Conservation (phyloP, 179 eudicot genomes). For the Sideroxylon spinosum region DNA sequence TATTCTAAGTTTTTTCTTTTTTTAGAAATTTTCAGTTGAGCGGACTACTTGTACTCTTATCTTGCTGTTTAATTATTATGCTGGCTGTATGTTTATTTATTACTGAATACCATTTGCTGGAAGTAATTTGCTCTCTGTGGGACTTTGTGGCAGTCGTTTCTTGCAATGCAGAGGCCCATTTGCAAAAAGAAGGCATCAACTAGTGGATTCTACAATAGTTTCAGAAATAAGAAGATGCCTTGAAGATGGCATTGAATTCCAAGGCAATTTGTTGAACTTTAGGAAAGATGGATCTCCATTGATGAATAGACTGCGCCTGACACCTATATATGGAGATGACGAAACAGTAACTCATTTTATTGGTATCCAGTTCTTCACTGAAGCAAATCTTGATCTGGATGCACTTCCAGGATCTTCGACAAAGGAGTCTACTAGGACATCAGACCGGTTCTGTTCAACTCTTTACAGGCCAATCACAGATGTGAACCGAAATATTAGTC, state of each 20-base stretch:
- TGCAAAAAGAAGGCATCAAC: constrained; percentile 87
- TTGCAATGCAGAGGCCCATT: constrained; percentile 94
- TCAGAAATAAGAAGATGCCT: constrained; percentile 86
- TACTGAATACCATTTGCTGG: background rate
- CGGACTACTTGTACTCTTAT: background rate
- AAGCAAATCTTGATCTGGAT: constrained; percentile 63
- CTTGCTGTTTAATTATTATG: background rate
- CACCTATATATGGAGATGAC: constrained; percentile 80
- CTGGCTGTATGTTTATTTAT: background rate
- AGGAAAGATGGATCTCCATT: constrained; percentile 85
- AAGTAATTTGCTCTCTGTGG: background rate
- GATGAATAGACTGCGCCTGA: constrained; percentile 73
- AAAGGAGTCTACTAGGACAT: constrained; percentile 43
- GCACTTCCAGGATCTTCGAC: constrained; percentile 52
- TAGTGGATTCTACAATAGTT: constrained; percentile 67
- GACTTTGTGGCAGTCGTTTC: constrained; percentile 57
- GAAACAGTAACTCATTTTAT: constrained; percentile 69
- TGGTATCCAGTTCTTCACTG: constrained; percentile 73
- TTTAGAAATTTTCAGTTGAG: background rate
- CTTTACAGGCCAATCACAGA: constrained; percentile 36
- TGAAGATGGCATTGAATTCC: constrained; percentile 71
- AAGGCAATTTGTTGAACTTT: constrained; percentile 77
- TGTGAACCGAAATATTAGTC: constrained; percentile 32
- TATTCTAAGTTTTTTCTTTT: background rate
- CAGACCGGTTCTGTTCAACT: constrained; percentile 46